Base-by-base conservation (phyloP, 495 filamentous ascomycete genomes). In the Cryomyces minteri region DNA sequence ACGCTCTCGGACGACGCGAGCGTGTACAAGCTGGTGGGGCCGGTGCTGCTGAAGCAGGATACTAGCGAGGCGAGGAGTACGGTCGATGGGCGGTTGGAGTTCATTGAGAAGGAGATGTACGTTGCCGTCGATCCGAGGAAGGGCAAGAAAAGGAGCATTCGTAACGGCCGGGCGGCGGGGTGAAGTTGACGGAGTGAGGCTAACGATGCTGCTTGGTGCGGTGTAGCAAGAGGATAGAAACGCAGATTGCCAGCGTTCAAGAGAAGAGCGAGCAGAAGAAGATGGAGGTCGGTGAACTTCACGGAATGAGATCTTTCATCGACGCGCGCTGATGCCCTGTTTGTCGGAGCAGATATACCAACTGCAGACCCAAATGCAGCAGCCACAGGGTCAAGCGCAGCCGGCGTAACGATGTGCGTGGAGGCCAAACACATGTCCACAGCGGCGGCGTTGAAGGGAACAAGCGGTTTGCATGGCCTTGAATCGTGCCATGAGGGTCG, bases 11-110 rank as follows among this genome's bases (percentile, higher is more conserved):
- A 84, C 41, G 77, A 79, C 50, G 77, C 88, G 48, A 83, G 79
- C 43, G 92, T 99, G 63, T 99, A 86, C 71, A 96, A 96, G 61
- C 73, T 94, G 33, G 75, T 94, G 43, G 90, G 90, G 1, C 90
- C 90, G 0, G 82, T 96, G 7, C 67, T 99, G 40, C 62, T 96
- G 54, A 95, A 96, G 67, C 92, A 96, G 61, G 90, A 96, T 9
- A 84, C 80, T 55, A 62, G 67, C 4, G 90, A 98, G 53, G 90
- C 92, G 0, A 70, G 79, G 41, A 79, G 84, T 73, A 84, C 86
- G 5, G 92, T 98, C 31, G 82, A 88, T 49, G 81, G 84, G 39
- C 76, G 90, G 7, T 61, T 98, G 45, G 85, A 93, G 47, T 96
- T 88, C 51, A 98, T 98, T 49, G 72, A 78, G 51, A 84, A 87